Evolutionary conservation across 345 rosid species (phyloP).

Genomic region (Luvunga scandens): DNA sequence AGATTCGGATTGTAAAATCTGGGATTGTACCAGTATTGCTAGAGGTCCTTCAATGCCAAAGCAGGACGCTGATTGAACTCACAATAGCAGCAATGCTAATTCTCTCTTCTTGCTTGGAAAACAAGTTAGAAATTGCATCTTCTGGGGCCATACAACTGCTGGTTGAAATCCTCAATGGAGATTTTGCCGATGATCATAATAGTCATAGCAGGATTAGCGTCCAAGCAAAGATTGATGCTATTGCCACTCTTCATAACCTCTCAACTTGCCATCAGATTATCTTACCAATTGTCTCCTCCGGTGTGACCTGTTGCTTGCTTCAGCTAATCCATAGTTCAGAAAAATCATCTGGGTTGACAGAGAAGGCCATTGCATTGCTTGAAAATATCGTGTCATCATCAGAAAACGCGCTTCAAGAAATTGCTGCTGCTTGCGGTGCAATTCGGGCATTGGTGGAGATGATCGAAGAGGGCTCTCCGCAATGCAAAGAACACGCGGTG

Average conservation of each 20-base stretch:
- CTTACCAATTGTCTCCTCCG: constrained; percentile 52
- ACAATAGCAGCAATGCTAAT: constrained; percentile 57
- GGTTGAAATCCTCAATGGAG: constrained; percentile 32
- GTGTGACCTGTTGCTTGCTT: constrained; percentile 47
- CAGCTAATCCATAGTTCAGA: constrained; percentile 37
- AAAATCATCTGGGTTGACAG: constrained; percentile 46
- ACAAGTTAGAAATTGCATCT: constrained; percentile 63
- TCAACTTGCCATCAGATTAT: constrained; percentile 55
- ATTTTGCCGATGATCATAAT: neutral
- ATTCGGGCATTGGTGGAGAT: constrained; percentile 64
- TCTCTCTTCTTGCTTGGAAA: constrained; percentile 66
- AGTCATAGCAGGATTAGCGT: constrained; percentile 11
- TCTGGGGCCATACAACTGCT: constrained; percentile 50
- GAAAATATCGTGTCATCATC: constrained; percentile 43
- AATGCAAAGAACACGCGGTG: constrained; percentile 69
- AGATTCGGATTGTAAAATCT: constrained; percentile 56
- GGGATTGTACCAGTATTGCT: constrained; percentile 60
- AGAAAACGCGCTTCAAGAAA: constrained; percentile 32
- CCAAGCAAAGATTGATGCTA: constrained; percentile 56
- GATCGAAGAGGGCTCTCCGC: constrained; percentile 70
- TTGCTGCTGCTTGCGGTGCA: constrained; percentile 35
- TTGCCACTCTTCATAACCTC: constrained; percentile 77
- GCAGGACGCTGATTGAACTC: constrained; percentile 39
- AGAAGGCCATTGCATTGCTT: constrained; percentile 63
- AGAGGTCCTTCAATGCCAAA: constrained; percentile 51